Conservation (phyloP, 2,329 filamentous ascomycete species). For the Beauveria sp. region DNA sequence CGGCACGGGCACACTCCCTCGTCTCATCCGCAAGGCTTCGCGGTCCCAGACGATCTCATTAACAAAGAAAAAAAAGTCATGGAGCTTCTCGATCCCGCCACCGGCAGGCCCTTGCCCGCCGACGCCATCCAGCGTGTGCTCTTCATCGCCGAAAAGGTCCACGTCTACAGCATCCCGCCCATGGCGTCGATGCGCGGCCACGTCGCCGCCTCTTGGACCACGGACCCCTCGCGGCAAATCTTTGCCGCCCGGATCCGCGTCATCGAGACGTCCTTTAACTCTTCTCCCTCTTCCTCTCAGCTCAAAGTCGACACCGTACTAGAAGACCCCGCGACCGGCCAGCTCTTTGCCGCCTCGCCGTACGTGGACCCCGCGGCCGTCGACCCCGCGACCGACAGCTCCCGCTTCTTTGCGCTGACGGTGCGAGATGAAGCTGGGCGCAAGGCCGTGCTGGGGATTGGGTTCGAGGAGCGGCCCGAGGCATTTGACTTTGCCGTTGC, state of each 20-base stretch:
- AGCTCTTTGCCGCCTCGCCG: constrained; percentile 77
- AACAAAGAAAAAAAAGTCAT: constrained; percentile 28
- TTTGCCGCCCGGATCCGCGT: constrained; percentile 78
- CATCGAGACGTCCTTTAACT: constrained; percentile 61
- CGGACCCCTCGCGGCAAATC: constrained; percentile 63
- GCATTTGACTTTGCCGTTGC: constrained; percentile 81
- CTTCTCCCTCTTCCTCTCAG: constrained; percentile 25
- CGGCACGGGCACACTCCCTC: background rate
- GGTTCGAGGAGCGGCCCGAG: constrained; percentile 79
- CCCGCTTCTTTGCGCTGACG: constrained; percentile 75
- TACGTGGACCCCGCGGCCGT: constrained; percentile 61
- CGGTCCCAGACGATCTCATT: too few relatives aligned
- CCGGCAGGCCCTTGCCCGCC: constrained; percentile 57
- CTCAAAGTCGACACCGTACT: constrained; percentile 71
- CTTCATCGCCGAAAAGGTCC: constrained; percentile 65
- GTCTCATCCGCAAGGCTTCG: too few relatives aligned
- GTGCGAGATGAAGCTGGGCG: constrained; percentile 68
- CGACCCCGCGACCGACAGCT: constrained; percentile 71
- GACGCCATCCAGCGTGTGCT: constrained; percentile 81
- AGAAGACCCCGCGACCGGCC: constrained; percentile 64
- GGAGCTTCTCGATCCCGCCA: constrained; percentile 63
- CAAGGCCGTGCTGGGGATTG: constrained; percentile 75
- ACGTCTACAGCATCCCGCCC: constrained; percentile 84
- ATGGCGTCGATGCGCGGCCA: constrained; percentile 72
- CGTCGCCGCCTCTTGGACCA: constrained; percentile 69